Percentiles rank a stretch among this genome's conserved stretches.
phyloP scores from a whole-genome alignment of 208 protist genomes.

The Crithidia bombi region DNA sequence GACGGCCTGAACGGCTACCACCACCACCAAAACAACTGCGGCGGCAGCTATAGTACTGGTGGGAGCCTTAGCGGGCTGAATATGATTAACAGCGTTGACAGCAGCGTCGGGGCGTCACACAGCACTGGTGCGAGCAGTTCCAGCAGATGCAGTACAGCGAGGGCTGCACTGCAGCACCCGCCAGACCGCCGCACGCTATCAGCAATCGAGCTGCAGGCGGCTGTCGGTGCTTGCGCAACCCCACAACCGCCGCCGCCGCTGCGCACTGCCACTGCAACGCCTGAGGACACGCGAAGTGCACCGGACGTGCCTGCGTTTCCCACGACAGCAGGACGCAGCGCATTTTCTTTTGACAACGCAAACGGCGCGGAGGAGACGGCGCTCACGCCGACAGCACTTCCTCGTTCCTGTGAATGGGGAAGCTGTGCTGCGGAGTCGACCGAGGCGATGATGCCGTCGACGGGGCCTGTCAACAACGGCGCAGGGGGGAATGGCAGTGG shows the following conservation, averaged over 20 bases:
- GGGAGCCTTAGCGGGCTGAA: neutral
- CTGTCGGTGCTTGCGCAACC: neutral
- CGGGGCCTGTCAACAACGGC: too few species aligned
- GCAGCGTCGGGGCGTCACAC: too few species aligned
- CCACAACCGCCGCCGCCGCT: neutral
- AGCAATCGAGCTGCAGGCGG: conserved; percentile 8
- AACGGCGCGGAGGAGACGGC: neutral
- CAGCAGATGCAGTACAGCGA: neutral
- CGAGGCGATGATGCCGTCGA: neutral
- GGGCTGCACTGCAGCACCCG: conserved; percentile 19
- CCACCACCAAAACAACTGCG: neutral
- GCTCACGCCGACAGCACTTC: neutral
- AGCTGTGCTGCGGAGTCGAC: too few species aligned
- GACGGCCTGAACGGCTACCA: conserved; percentile 1
- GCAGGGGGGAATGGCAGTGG: neutral
- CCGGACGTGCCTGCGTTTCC: neutral
- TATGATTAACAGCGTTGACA: neutral
- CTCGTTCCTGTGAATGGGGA: too few species aligned
- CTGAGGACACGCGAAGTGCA: neutral
- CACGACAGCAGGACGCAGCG: neutral
- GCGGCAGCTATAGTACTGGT: neutral
- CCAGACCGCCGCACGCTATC: conserved; percentile 23
- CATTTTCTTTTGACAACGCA: neutral
- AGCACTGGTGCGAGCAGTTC: neutral
- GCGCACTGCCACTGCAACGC: neutral